Evolutionary conservation across 257 asterid genomes (phyloP), one percentile per base, ranked within the genome.

Genomic region (Galeopsis tetrahit): DNA sequence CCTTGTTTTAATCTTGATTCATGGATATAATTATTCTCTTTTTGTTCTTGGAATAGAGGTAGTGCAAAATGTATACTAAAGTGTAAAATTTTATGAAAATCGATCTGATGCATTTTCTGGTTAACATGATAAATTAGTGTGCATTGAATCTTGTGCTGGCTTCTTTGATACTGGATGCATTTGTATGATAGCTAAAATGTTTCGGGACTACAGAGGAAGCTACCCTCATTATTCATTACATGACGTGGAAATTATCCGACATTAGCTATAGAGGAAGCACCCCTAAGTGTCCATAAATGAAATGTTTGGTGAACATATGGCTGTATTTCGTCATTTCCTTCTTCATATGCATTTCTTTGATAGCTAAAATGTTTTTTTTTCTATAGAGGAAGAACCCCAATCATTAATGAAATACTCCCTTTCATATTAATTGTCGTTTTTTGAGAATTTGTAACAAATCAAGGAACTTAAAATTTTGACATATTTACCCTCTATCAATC

Each of bases 211-310:
- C 4, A 14, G 13, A 61, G 13, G 13, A 61, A 36, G 33, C 67
- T 8, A 60, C 43, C 8, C 8, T 36, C 11, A 36, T 48, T 35
- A 13, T 28, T 31, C 68, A 39, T 15, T 36, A 35, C 39, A 14
- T 63, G 68, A 39, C 42, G 14, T 38, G 51, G 44, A 60, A 38
- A 36, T 7, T 62, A 38, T 62, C 51, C 49, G 32, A 17, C 44
- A 66, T 49, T 46, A 38, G 53, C 63, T 53, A 15, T n/a, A 36
- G 14, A 35, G 42, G 4, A 46, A 42, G 15, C 76, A 69, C 35
- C 71, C 28, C 43, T 63, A 34, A 34, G 44, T 34, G 70, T 69
- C 5, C 63, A 44, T 40, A 59, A 44, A 39, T 66, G 66, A 44
- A n/a, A 10, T 31, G 6, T 15, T 36, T 60, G 57, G 33, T 31